Conservation (phyloP, 2,329 filamentous ascomycete genomes). For the Phialophora tarda region DNA sequence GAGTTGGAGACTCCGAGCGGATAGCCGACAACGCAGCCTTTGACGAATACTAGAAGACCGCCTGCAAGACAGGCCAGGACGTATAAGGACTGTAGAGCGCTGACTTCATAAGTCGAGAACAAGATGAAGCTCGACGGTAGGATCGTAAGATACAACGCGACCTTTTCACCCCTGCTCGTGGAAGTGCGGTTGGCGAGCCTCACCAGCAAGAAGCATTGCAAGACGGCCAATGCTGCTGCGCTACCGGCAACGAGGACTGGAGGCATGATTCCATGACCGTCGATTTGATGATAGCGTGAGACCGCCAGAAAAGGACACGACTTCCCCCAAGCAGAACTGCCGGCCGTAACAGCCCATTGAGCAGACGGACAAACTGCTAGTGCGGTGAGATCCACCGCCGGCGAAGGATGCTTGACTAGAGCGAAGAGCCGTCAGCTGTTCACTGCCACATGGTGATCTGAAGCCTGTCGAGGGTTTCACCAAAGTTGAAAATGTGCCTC, state of each 20-base stretch:
- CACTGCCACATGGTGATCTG: neutral
- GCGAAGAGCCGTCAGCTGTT: neutral
- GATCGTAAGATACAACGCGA: neutral
- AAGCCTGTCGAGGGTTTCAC: neutral
- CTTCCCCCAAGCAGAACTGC: neutral
- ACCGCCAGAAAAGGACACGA: neutral
- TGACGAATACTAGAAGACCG: neutral
- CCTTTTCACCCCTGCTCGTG: conserved; percentile 4
- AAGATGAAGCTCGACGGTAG: conserved; percentile 7
- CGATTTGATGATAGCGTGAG: neutral
- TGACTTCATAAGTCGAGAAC: neutral
- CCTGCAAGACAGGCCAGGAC: neutral
- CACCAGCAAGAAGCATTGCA: conserved; percentile 12
- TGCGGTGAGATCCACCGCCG: neutral
- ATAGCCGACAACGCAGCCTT: neutral
- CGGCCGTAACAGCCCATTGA: neutral
- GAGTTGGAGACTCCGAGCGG: neutral
- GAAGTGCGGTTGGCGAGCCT: neutral
- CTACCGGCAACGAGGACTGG: neutral
- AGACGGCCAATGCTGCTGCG: neutral
- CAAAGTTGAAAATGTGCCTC: neutral
- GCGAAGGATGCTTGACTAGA: neutral
- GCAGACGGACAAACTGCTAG: neutral
- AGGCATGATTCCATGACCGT: neutral
- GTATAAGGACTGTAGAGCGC: neutral